Conservation (phyloP, 805 yeast species). For the Cyberlindnera americana region DNA sequence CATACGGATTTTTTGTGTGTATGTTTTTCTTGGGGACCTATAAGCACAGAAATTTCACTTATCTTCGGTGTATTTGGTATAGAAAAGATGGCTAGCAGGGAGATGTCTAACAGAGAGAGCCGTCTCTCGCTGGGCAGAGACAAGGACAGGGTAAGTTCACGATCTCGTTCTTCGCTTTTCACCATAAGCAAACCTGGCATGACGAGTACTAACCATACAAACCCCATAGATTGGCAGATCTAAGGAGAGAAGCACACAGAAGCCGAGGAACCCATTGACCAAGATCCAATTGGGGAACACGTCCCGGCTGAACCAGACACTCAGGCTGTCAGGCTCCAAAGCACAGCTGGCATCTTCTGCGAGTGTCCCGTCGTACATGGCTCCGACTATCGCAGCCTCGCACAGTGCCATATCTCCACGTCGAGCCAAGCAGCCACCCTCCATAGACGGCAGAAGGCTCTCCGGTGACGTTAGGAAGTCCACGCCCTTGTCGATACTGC, state of each 20-base stretch:
- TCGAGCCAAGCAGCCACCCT: conserved; percentile 13
- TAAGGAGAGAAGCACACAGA: conserved; percentile 6
- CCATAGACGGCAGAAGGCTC: conserved; percentile 2
- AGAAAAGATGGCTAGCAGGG: too few relatives aligned
- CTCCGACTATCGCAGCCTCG: conserved; percentile 28
- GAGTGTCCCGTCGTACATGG: conserved; percentile 29
- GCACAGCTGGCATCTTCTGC: conserved; percentile 4
- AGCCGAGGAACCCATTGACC: conserved; percentile 25
- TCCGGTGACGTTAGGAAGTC: conserved; percentile 16
- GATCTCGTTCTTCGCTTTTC: too few relatives aligned
- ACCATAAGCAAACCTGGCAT: too few relatives aligned
- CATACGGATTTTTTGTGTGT: background rate
- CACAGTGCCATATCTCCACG: conserved; percentile 24
- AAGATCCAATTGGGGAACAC: conserved; percentile 24
- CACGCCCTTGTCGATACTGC: conserved; percentile 24
- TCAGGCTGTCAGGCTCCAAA: conserved; percentile 16
- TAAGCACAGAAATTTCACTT: too few relatives aligned
- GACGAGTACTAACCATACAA: too few relatives aligned
- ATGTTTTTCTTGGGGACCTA: too few relatives aligned
- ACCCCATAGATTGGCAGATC: conserved; percentile 15
- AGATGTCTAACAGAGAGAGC: conserved; percentile 3
- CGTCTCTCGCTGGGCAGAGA: conserved; percentile 12
- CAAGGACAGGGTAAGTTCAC: conserved; percentile 11
- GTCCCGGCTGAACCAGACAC: conserved; percentile 12
- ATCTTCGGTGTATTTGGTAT: too few relatives aligned